These are phyloP conservation scores for Irpex rosettiformis DNA, from an alignment of 1,284 basidiomycete species.

Conservation along the genomic window DNA sequence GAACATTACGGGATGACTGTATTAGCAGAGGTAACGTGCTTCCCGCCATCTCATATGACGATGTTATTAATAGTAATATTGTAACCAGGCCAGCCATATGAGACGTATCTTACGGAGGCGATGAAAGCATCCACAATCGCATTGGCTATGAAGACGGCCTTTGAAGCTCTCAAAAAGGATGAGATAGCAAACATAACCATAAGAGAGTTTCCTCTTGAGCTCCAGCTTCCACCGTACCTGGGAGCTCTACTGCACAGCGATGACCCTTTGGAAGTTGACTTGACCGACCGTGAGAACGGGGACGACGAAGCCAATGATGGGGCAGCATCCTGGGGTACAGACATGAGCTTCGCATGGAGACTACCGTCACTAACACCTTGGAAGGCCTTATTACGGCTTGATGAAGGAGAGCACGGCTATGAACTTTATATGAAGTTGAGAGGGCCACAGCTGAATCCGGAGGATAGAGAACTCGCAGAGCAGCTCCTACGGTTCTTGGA, in stretches of 20 bases:
- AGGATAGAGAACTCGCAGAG: slow-evolving; percentile 66
- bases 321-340: slow-evolving; percentile 59
- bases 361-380: slow-evolving; percentile 82
- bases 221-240: slow-evolving; percentile 78
- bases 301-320: slow-evolving; percentile 41
- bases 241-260: slow-evolving; percentile 65
- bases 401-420: slow-evolving; percentile 48
- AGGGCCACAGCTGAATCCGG: slow-evolving; percentile 56
- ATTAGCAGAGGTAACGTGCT: slow-evolving; percentile 49
- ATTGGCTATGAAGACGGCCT: slow-evolving; percentile 69
- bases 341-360: slow-evolving; percentile 66
- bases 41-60: background rate
- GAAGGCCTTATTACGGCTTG: slow-evolving; percentile 85
- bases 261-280: slow-evolving; percentile 40
- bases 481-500: slow-evolving; percentile 68
- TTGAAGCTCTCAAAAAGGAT: slow-evolving; percentile 69
- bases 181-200: slow-evolving; percentile 74
- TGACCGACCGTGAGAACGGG: slow-evolving; percentile 43
- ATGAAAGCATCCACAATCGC: slow-evolving; percentile 70
- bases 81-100: slow-evolving; percentile 50
- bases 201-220: slow-evolving; percentile 71
- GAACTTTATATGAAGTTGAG: slow-evolving; percentile 60
- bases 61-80: slow-evolving; percentile 1
- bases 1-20: slow-evolving; percentile 65
- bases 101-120: slow-evolving; percentile 53